Base-by-base conservation (phyloP, 192 early-diverging fungal species). In the Umbelopsis isabellina region DNA sequence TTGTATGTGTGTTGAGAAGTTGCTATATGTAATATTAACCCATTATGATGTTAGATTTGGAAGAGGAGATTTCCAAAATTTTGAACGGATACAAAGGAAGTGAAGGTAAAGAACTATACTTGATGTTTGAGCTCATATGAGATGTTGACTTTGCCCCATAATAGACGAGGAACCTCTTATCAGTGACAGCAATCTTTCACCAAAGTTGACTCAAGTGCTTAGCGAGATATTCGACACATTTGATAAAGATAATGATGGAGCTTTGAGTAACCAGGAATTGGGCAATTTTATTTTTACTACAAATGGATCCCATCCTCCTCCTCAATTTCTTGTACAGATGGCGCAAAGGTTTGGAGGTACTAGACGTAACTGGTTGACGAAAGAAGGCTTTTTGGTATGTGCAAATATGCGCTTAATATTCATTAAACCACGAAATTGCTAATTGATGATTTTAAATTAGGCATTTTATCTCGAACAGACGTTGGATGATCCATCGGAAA, bases 381-480 rank as follows among this genome's bases (percentile, higher is more conserved):
- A 78, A 69, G 78, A 83, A 27, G 84, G 84, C 3, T 86, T 86
- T 49, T 76, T 84, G 61, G 73, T 74, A 61, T 48, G 51, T 66
- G 18, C 16, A 13, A 0, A 15, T 22, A 15, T 4, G 2, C 7
- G 1, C 0, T 25, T 10, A n/a, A 11, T 2, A 25, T 35, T 15
- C 30, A 5, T 44, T 37, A 22, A 16, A 23, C 30, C 12, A n/a
- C 7, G 0, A 3, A 21, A 6, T 3, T 30, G 21, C 7, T 35
- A 48, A 55, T 64, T 12, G 46, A 25, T 16, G 35, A 9, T 45
- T 23, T 1, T n/a, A 33, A 10, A 12, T 3, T 37, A 74, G 73
- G 79, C 77, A 35, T 86, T 86, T 76, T 86, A 82, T 68, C 69
- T 86, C 58, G 82, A 84, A 49, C 84, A 86, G 65, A 86, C 84